Evolutionary conservation across 202 grass and related monocot species (phyloP).

Genomic region (Saccharum hybrid): DNA sequence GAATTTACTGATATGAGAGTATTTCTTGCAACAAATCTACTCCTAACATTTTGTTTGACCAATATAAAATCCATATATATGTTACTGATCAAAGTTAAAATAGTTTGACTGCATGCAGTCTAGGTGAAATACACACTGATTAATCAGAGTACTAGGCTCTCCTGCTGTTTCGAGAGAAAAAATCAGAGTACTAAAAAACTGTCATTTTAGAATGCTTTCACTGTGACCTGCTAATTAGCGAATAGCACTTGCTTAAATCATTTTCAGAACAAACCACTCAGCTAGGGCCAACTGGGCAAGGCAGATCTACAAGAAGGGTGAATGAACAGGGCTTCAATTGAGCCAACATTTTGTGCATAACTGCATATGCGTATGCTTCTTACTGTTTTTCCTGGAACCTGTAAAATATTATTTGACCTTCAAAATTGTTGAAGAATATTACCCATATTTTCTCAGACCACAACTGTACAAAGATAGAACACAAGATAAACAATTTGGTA

Average conservation of each 20-base stretch:
- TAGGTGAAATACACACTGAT: constrained; percentile 7
- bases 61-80: background rate
- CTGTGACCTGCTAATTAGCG: background rate
- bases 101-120: background rate
- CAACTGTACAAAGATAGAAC: background rate
- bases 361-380: background rate
- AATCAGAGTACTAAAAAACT: background rate
- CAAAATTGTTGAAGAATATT: background rate
- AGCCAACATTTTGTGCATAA: constrained; percentile 20
- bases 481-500: constrained; percentile 24
- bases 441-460: constrained; percentile 3
- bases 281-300: background rate
- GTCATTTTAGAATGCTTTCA: constrained; percentile 23
- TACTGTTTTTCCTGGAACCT: constrained; percentile 11
- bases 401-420: background rate
- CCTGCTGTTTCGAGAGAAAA: background rate
- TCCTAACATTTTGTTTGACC: background rate
- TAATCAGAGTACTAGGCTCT: background rate
- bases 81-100: background rate
- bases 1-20: background rate
- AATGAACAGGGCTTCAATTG: background rate
- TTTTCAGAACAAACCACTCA: background rate
- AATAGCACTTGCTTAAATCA: constrained; percentile 5
- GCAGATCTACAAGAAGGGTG: constrained; percentile 15
- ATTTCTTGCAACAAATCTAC: background rate